Percentiles rank a stretch among this genome's conserved stretches.
These are phyloP conservation scores for Ascochyta fabae DNA, from an alignment of 2,329 filamentous ascomycete species.

Conservation along the genomic window DNA sequence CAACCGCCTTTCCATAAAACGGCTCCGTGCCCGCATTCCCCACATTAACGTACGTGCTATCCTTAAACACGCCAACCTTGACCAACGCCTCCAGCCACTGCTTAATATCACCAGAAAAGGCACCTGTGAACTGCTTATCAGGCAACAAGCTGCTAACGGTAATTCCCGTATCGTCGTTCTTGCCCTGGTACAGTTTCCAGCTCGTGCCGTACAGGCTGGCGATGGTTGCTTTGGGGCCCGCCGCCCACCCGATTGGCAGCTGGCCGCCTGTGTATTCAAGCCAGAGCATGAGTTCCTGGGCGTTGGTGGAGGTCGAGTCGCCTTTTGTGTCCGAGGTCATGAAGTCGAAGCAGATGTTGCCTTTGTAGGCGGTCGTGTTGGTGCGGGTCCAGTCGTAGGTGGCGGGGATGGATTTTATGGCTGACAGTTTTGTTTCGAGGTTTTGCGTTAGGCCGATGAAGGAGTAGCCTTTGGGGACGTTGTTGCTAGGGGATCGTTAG, in stretches of 20 bases:
- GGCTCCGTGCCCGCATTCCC: conserved; percentile 49
- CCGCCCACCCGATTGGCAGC: conserved; percentile 52
- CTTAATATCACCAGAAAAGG: conserved; percentile 51
- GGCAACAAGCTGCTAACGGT: conserved; percentile 51
- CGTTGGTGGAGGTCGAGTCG: conserved; percentile 50
- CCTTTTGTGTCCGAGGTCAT: conserved; percentile 54
- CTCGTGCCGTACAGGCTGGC: conserved; percentile 45
- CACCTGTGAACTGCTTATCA: conserved; percentile 48
- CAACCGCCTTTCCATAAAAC: conserved; percentile 29
- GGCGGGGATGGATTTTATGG: conserved; percentile 50
- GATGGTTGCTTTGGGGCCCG: conserved; percentile 21
- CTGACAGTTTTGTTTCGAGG: conserved; percentile 49
- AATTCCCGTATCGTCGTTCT: conserved; percentile 53
- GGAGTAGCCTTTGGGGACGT: conserved; percentile 54
- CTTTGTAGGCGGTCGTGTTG: conserved; percentile 53
- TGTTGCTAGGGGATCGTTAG: conserved; percentile 31
- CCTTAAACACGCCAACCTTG: conserved; percentile 47
- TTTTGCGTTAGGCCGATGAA: conserved; percentile 55
- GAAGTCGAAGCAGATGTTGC: conserved; percentile 55
- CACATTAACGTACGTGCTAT: conserved; percentile 52
- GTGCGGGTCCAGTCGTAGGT: conserved; percentile 51
- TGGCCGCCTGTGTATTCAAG: conserved; percentile 55
- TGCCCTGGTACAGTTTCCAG: conserved; percentile 54
- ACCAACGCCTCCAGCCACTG: conserved; percentile 52
- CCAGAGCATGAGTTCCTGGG: conserved; percentile 57